Percentiles rank a stretch among this genome's conserved stretches.
Evolutionary conservation across 1,139 yeast genomes (phyloP).

Genomic region (Yamadazyma trypodendri): DNA sequence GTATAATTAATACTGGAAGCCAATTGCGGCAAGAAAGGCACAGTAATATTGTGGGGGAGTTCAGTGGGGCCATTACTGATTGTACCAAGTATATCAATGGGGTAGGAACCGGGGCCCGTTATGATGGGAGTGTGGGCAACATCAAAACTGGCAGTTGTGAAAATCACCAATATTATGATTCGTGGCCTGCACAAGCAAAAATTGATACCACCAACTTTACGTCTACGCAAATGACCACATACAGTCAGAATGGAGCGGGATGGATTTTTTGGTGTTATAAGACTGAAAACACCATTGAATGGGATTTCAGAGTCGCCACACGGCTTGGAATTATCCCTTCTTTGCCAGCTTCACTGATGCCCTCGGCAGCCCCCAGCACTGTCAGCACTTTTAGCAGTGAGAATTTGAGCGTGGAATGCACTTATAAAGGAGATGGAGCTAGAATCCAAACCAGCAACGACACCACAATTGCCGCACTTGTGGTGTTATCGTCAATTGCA

Average conservation of each 20-base stretch:
- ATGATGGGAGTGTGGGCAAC: constrained; percentile 19
- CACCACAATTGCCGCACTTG: constrained; percentile 1
- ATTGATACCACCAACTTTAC: constrained; percentile 19
- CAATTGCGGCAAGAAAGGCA: constrained; percentile 18
- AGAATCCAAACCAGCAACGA: constrained; percentile 1
- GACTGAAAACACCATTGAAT: constrained; percentile 80
- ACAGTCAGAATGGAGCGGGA: constrained; percentile 40
- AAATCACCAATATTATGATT: constrained; percentile 16
- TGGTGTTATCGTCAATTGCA: constrained; percentile 1
- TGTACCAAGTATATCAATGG: constrained; percentile 29
- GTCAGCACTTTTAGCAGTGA: background rate
- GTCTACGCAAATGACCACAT: constrained; percentile 21
- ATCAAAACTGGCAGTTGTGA: constrained; percentile 20
- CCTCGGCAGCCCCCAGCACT: background rate
- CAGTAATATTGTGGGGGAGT: constrained; percentile 24
- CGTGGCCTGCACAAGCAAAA: constrained; percentile 17
- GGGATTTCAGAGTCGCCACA: constrained; percentile 70
- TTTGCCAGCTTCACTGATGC: background rate
- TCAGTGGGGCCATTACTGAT: constrained; percentile 27
- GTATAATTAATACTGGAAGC: constrained; percentile 16
- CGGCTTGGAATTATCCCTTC: constrained; percentile 51
- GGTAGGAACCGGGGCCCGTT: constrained; percentile 24
- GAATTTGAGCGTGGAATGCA: background rate
- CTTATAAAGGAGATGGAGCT: constrained; percentile 4
- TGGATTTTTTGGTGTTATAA: constrained; percentile 95